phyloP scores from a whole-genome alignment of 2,329 filamentous ascomycete species.

The Aureobasidium sp. region DNA sequence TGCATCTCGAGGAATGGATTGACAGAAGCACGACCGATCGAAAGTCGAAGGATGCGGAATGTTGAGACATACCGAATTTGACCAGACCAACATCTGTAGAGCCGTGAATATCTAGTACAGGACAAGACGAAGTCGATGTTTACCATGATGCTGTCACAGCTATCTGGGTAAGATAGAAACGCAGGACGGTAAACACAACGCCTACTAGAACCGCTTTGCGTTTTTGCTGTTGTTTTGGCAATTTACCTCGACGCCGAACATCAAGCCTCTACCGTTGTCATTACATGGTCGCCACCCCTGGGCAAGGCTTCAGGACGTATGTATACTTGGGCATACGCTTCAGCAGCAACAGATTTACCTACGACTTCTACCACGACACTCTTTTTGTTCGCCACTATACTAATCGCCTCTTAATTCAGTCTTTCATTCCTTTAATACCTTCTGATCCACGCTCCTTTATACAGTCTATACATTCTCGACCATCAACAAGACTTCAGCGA shows the following conservation, averaged over 20 bases:
- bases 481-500: background rate
- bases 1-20: background rate
- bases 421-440: constrained; percentile 10
- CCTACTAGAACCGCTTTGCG: constrained; percentile 9
- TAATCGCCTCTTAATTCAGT: constrained; percentile 11
- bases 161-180: constrained; percentile 1
- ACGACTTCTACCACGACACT: constrained; percentile 3
- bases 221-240: constrained; percentile 11
- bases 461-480: background rate
- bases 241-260: constrained; percentile 11
- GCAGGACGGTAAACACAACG: constrained; percentile 4
- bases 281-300: constrained; percentile 11
- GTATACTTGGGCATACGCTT: constrained; percentile 3
- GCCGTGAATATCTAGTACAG: background rate
- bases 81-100: background rate
- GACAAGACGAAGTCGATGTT: background rate
- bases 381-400: constrained; percentile 4
- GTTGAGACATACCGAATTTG: background rate
- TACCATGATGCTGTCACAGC: background rate
- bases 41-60: background rate
- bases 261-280: constrained; percentile 11
- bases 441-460: constrained; percentile 5
- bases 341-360: background rate
- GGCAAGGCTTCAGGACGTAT: constrained; percentile 3
- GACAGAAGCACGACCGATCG: background rate